phyloP scores from a whole-genome alignment of 805 yeast species.

The Yueomyces sinensis region DNA sequence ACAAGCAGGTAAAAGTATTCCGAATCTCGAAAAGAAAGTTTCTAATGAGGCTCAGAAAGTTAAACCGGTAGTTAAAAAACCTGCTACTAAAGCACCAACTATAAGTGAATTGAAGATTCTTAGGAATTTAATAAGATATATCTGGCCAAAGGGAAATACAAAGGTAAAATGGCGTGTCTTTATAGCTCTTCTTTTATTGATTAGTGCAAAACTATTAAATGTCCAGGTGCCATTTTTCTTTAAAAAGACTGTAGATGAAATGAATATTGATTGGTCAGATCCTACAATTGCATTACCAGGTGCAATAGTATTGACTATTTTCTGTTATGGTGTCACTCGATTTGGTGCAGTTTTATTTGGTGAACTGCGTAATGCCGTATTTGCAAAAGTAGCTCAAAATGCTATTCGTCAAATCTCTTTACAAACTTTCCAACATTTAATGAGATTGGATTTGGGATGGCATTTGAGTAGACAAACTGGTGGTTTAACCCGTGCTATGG shows the following conservation, averaged over 20 bases:
- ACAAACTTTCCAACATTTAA: constrained; percentile 72
- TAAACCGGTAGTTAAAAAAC: too few relatives aligned
- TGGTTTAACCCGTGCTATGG: constrained; percentile 90
- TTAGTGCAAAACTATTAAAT: constrained; percentile 73
- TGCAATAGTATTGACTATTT: constrained; percentile 47
- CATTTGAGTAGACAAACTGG: constrained; percentile 91
- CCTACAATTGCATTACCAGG: constrained; percentile 45
- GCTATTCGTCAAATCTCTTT: constrained; percentile 86
- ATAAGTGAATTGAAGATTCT: constrained; percentile 39
- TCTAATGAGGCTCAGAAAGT: too few relatives aligned
- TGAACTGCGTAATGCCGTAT: constrained; percentile 86
- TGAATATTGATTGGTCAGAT: constrained; percentile 79
- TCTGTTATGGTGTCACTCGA: constrained; percentile 88
- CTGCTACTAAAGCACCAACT: constrained; percentile 17
- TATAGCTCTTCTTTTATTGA: constrained; percentile 56
- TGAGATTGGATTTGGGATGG: constrained; percentile 77
- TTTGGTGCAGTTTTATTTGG: constrained; percentile 93
- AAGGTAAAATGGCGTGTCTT: constrained; percentile 62
- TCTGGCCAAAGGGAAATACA: constrained; percentile 70
- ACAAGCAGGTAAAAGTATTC: too few relatives aligned
- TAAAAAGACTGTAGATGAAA: constrained; percentile 75
- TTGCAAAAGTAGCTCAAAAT: constrained; percentile 88
- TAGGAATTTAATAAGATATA: constrained; percentile 48
- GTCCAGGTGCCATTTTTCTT: constrained; percentile 95
- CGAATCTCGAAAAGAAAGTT: too few relatives aligned